Evolutionary conservation across 139 green algal species (phyloP).

Genomic region (Chlorella sp.): DNA sequence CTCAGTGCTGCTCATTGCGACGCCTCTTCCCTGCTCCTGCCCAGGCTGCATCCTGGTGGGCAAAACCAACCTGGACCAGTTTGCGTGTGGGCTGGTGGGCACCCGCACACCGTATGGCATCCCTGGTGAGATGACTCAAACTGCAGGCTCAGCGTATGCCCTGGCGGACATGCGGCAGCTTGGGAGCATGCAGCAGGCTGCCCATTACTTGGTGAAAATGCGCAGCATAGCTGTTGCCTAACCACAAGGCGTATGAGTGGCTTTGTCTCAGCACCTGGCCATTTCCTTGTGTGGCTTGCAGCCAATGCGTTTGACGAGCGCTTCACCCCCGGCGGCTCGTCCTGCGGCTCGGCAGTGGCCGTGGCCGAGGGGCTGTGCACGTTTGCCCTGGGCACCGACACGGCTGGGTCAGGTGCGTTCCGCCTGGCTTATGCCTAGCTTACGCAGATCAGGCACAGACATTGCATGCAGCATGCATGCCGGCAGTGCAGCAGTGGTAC

Average conservation of each 20-base stretch:
- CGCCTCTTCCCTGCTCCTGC: too few species aligned
- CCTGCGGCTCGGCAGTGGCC: constrained; percentile 65
- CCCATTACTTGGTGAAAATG: too few species aligned
- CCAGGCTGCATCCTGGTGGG: constrained; percentile 74
- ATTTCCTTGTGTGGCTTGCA: neutral
- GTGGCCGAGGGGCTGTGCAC: constrained; percentile 68
- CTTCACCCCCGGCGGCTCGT: constrained; percentile 79
- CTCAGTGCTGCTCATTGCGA: too few species aligned
- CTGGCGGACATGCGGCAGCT: too few species aligned
- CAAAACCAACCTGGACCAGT: constrained; percentile 91
- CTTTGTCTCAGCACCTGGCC: too few species aligned
- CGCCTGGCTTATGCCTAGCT: too few species aligned
- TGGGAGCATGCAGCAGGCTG: too few species aligned
- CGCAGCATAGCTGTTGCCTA: too few species aligned
- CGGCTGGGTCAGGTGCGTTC: constrained; percentile 66
- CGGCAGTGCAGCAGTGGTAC: too few species aligned
- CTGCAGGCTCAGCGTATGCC: neutral
- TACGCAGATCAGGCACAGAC: too few species aligned
- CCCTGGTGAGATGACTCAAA: constrained; percentile 9
- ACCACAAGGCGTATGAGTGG: too few species aligned
- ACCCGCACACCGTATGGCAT: constrained; percentile 74
- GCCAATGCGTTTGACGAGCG: constrained; percentile 33
- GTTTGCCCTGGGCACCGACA: constrained; percentile 89
- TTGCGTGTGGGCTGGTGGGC: constrained; percentile 82
- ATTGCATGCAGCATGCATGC: too few species aligned